Evolutionary conservation across 1,139 yeast species (phyloP).

Genomic region (Candida sanyaensis): DNA sequence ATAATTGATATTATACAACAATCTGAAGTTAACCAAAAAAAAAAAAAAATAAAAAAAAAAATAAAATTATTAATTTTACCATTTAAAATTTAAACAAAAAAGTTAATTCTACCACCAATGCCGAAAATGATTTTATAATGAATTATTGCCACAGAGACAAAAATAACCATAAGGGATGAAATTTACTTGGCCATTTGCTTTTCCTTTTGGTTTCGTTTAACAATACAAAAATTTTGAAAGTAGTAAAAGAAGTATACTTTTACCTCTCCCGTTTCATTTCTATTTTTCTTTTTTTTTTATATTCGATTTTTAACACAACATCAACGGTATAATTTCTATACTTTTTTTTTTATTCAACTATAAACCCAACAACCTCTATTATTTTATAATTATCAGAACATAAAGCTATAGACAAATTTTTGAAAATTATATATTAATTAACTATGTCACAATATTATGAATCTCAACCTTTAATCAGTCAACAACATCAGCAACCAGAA

Average conservation of each 20-base stretch:
- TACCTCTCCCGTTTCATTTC: not conserved
- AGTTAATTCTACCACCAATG: no score
- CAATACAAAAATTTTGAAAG: no score
- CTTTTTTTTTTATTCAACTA: not conserved
- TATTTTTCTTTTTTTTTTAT: not conserved
- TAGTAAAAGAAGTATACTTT: not conserved
- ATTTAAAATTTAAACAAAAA: no score
- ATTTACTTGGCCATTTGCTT: not conserved
- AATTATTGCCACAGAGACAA: no score
- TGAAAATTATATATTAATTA: not conserved
- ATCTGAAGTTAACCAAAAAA: no score
- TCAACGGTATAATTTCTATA: not conserved
- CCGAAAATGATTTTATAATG: no score
- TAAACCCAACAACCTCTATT: not conserved
- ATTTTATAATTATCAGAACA: not conserved
- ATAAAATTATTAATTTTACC: no score
- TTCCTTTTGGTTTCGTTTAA: no score
- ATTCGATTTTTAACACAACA: not conserved
- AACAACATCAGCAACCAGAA: constrained; percentile 3
- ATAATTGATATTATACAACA: no score
- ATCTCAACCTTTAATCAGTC: not conserved
- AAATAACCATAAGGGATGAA: no score
- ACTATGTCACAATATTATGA: not conserved
- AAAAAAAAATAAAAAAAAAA: no score
- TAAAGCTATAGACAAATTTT: not conserved